Conservation (phyloP, 2,329 filamentous ascomycete genomes). For the Sphaerulina musiva region DNA sequence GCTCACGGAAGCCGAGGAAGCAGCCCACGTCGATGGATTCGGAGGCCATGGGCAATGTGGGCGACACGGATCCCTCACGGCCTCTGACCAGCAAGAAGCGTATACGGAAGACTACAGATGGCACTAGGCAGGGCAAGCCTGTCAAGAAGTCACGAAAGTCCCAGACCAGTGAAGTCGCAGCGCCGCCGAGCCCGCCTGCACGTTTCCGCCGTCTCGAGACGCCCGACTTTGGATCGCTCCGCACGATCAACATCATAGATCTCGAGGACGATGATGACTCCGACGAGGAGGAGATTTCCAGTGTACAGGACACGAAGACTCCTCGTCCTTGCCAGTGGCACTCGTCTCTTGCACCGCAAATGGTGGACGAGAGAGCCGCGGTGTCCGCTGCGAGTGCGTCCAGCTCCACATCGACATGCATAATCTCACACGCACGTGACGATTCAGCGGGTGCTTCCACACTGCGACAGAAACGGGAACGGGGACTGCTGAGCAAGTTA, state of each 20-base stretch:
- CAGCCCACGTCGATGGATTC: not conserved
- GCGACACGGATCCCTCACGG: not conserved
- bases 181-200: not conserved
- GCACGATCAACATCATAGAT: slow-evolving; percentile 1
- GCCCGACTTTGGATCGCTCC: slow-evolving; percentile 1
- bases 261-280: slow-evolving; percentile 1
- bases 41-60: not conserved
- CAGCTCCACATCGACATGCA: not conserved
- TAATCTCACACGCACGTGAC: not conserved
- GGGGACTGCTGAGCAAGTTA: slow-evolving; percentile 5
- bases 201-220: slow-evolving; percentile 7
- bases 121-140: not conserved
- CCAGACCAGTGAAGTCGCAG: not conserved
- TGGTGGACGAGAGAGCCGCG: not conserved
- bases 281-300: not conserved
- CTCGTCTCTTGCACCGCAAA: not conserved
- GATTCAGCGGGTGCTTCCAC: slow-evolving; percentile 1
- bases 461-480: slow-evolving; percentile 4
- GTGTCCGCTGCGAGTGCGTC: not conserved
- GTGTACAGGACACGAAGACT: no score
- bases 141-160: not conserved
- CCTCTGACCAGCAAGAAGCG: slow-evolving; percentile 1
- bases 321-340: not conserved
- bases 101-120: not conserved
- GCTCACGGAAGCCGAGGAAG: not conserved